phyloP scores from a whole-genome alignment of 106 monocot species.

The Acorus gramineus region DNA sequence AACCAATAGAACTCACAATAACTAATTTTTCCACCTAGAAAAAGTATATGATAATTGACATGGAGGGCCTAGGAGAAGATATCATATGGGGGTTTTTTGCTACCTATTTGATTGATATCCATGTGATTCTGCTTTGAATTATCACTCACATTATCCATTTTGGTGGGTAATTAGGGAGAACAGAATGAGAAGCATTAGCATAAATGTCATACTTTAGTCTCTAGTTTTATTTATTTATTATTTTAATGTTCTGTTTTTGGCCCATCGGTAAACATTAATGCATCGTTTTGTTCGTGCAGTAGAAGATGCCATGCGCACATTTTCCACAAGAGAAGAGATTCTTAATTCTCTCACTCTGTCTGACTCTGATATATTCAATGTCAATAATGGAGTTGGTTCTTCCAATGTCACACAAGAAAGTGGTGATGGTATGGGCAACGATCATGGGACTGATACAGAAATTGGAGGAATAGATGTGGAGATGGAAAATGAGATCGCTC shows the following conservation, averaged over 20 bases:
- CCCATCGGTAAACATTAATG: neutral
- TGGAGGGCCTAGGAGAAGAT: too few species aligned
- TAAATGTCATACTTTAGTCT: too few species aligned
- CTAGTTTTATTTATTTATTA: too few species aligned
- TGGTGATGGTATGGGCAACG: conserved; percentile 6
- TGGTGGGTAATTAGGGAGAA: too few species aligned
- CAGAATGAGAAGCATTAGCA: too few species aligned
- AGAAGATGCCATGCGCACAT: neutral
- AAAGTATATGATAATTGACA: too few species aligned
- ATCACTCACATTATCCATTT: neutral
- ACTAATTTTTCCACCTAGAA: too few species aligned
- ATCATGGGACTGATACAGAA: neutral
- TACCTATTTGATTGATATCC: neutral
- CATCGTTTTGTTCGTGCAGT: conserved; percentile 6
- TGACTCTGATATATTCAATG: neutral
- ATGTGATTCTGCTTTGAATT: neutral
- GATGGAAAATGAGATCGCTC: conserved; percentile 76
- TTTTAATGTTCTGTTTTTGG: too few species aligned
- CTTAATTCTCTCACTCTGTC: neutral
- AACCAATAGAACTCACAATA: too few species aligned
- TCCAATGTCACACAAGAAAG: conserved; percentile 1
- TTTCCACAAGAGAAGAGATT: conserved; percentile 6
- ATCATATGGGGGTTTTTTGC: too few species aligned
- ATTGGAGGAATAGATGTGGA: conserved; percentile 35
- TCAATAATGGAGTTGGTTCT: neutral